Evolutionary conservation across 2,329 filamentous ascomycete species (phyloP), one percentile per base, ranked within the genome.

Genomic region (Fusarium multiceps): DNA sequence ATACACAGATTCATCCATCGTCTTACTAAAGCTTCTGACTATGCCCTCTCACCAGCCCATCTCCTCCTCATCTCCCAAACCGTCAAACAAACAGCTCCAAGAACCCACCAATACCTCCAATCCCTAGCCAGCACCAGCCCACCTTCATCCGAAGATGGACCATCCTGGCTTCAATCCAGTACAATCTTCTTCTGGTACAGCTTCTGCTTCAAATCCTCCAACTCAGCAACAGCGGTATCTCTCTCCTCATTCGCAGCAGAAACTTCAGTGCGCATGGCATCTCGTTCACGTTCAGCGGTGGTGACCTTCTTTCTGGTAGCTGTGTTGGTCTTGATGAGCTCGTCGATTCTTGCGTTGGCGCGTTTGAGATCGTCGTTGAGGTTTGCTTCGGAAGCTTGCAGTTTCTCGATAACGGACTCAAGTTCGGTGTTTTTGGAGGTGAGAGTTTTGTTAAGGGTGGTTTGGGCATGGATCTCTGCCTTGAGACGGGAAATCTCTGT

Each of bases 231-330:
- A 18, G 48, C 48, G 7, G 2, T 8, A 25, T 10, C 6, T 1
- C 48, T 32, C 21, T 37, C 18, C 12, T 16, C 18, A 13, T 51
- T 27, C 6, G 48, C 48, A 51, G 21, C 18, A 13, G 16, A 7
- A 4, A 20, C 5, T 3, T 51, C 18, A 11, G 3, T 7, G 2
- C 21, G 21, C 6, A 34, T 34, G 5, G 18, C 14, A 16, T 37
- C 32, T 4, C 48, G 16, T 4, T 25, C 48, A 0, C 16, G 6
- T 1, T 51, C 21, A 0, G 48, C 48, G 4, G 12, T 1, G 0
- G 12, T 16, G 6, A 51, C n/a, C 21, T 51, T 12, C 3, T 11
- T 7, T 16, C 32, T 20, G 11, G 18, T 6, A 6, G 23, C 30
- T 10, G 34, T 14, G 21, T 40, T 51, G 10, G 12, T 7, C 8